These are phyloP conservation scores for Pyrus bretschneideri DNA, from an alignment of 306 rosid genomes.

Conservation along the genomic window DNA sequence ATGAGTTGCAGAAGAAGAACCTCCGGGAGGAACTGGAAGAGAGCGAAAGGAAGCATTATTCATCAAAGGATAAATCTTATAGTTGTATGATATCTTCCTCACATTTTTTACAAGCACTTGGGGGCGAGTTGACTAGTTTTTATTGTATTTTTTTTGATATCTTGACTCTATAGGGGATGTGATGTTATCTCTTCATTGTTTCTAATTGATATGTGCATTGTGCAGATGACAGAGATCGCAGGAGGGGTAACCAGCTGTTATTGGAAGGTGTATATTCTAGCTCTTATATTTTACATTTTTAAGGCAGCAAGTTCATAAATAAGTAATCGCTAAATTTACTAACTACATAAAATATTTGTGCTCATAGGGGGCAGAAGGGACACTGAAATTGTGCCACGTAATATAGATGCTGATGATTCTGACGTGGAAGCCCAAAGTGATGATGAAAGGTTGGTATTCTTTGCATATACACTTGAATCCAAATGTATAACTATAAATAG, in stretches of 20 bases:
- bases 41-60: slow-evolving; percentile 84
- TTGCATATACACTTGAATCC: not conserved
- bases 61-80: slow-evolving; percentile 73
- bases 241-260: slow-evolving; percentile 61
- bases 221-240: slow-evolving; percentile 88
- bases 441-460: slow-evolving; percentile 62
- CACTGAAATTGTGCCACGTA: slow-evolving; percentile 65
- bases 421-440: slow-evolving; percentile 87
- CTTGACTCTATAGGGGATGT: no score
- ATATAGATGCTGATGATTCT: slow-evolving; percentile 92
- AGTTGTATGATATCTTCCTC: slow-evolving; percentile 34
- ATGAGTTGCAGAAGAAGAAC: slow-evolving; percentile 77
- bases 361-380: slow-evolving; percentile 64
- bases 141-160: no score
- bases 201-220: slow-evolving; percentile 16
- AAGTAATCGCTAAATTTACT: not conserved
- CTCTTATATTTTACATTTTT: slow-evolving; percentile 4
- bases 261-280: slow-evolving; percentile 56
- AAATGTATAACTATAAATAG: not conserved
- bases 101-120: not conserved
- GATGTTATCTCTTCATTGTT: no score
- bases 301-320: not conserved
- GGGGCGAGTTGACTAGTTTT: no score
- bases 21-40: slow-evolving; percentile 88
- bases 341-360: not conserved